Base-by-base conservation (phyloP, 306 rosid genomes). In the Vigna mungo region DNA sequence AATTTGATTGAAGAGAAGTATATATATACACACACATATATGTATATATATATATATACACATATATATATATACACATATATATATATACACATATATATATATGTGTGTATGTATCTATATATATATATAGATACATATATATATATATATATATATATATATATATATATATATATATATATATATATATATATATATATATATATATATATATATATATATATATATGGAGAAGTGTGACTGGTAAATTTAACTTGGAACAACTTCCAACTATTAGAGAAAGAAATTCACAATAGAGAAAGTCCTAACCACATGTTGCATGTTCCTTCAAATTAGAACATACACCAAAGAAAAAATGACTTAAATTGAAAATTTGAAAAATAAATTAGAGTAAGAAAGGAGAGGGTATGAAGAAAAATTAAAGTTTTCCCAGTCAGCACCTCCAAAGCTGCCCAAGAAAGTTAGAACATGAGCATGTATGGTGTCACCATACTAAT, bases 391-490 rank as follows among this genome's bases (percentile, higher is more conserved):
- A 9, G 23, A 36, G 6, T 36, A 16, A 15, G 68, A 16, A 62
- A 62, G 43, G 39, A 63, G 37, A 61, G 66, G 66, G 67, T 34
- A 34, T 21, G 47, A 62, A 34, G 13, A 36, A n/a, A 34, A 10
- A n/a, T 14, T 1, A 7, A 36, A 34, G 48, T 34, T 63, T 63
- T 23, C 13, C 12, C 20, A 7, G 23, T 63, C 49, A 63, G 30
- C 9, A 27, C 69, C 30, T 37, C 49, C 49, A 37, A 8, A 7
- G 21, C 14, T 34, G 47, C 47, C 47, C 23, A 34, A 62, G 49
- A 63, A 63, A 63, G 30, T 37, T 37, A 63, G 49, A 63, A 63
- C 48, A 63, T 63, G n/a, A 37, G 30, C 15, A 63, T 16, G 10
- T 63, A 18, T 25, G 2, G 49, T 9, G 1, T 32, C 43, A 0